Base-by-base conservation (phyloP, 805 yeast species). In the Lachancea dasiensis region DNA sequence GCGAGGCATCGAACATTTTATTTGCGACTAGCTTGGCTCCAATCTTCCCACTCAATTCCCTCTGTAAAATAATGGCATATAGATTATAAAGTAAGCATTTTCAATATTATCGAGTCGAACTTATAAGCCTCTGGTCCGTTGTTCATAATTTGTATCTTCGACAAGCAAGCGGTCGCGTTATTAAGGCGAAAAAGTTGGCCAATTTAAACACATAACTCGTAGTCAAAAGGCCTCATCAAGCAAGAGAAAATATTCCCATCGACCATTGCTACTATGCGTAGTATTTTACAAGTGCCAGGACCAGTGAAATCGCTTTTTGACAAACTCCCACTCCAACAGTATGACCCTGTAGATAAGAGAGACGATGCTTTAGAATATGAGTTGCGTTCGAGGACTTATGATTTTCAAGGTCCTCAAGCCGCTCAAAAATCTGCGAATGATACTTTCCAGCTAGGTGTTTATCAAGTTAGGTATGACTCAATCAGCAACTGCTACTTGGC, bases 391-490 rank as follows among this genome's bases (percentile, higher is more conserved):
- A 46, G 64, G 40, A 54, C 45, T 27, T 58, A 31, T 46, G 48
- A 46, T 8, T 56, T 44, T 34, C 49, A 20, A 27, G 45, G 41
- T 22, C 22, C 43, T 15, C 27, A 37, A 23, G 35, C 47, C 8
- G n/a, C 10, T 7, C 40, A 29, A 36, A 35, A n/a, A 8, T 33
- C 38, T 30, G 15, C 37, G 4, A 43, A 46, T 18, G 49, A 50
- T n/a, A 51, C 54, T 10, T 77, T 78, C 58, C 65, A 67, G 22
- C 51, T 80, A 15, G 82, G 78, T 1, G 78, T 76, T 1, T 77
- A 74, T 50, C 72, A 70, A 47, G 62, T 73, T 3, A 58, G 58
- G 31, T 41, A 54, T 2, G 61, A 60, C 10, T 55, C 57, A 24
- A 49, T 43, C 9, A 34, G 47, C 1, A 41, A 51, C 6, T 47